Evolutionary conservation across 2,329 filamentous ascomycete genomes (phyloP).

Genomic region (Talaromyces sp.): DNA sequence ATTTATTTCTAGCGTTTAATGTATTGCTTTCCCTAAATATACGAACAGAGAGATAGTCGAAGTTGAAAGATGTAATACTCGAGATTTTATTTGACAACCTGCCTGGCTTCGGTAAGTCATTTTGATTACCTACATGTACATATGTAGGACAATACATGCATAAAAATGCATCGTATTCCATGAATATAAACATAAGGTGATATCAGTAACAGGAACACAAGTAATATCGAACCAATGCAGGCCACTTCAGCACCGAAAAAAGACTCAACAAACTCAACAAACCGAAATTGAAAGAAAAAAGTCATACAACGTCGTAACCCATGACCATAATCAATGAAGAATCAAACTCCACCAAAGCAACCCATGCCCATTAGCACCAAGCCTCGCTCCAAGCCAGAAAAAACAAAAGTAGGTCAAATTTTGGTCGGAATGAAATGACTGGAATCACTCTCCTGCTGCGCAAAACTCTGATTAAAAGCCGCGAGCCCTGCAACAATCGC

Average conservation of each 20-base stretch:
- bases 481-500: slow-evolving; percentile 75
- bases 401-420: background rate
- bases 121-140: background rate
- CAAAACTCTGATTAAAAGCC: slow-evolving; percentile 69
- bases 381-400: background rate
- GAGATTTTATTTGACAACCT: too few relatives aligned
- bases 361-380: background rate
- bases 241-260: background rate
- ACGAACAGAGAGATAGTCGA: background rate
- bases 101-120: too few relatives aligned
- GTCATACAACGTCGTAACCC: slow-evolving; percentile 1
- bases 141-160: background rate
- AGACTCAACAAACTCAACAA: background rate
- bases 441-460: slow-evolving; percentile 67
- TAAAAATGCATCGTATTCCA: background rate
- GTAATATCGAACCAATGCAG: background rate
- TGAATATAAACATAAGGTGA: background rate
- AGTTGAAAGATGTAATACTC: too few relatives aligned
- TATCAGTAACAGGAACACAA: background rate
- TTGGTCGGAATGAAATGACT: slow-evolving; percentile 59
- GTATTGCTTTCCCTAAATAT: background rate
- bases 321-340: background rate
- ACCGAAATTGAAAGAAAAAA: background rate
- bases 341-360: background rate
- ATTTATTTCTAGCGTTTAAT: background rate